Percentiles rank a stretch among this genome's conserved stretches.
Evolutionary conservation across 129 eudicot genomes (phyloP).

Genomic region (Flaveria brownii): DNA sequence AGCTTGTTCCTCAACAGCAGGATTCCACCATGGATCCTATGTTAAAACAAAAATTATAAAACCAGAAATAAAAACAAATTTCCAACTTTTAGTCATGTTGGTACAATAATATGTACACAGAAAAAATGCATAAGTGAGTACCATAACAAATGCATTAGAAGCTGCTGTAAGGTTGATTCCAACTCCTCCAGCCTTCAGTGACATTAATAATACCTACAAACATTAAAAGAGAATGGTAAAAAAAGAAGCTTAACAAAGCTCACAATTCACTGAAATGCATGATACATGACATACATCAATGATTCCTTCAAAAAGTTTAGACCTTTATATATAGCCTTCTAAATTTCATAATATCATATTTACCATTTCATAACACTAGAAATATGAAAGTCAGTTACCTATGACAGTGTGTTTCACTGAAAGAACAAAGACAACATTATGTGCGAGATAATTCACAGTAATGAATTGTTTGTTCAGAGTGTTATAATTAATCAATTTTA

Average conservation of each 20-base stretch:
- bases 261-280: background rate
- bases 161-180: conserved; percentile 98
- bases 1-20: conserved; percentile 99
- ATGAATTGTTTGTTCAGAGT: background rate
- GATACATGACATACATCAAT: background rate
- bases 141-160: conserved; percentile 95
- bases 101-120: conserved; percentile 1
- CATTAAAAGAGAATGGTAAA: background rate
- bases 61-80: background rate
- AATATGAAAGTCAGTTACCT: background rate
- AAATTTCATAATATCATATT: background rate
- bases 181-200: conserved; percentile 98
- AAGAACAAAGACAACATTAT: background rate
- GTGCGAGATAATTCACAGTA: background rate
- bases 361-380: background rate
- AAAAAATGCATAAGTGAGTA: conserved; percentile 24
- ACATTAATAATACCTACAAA: conserved; percentile 82
- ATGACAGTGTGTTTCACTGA: background rate
- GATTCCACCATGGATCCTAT: conserved; percentile 99
- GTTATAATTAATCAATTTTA: background rate
- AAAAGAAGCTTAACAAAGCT: background rate
- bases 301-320: background rate
- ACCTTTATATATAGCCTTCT: background rate
- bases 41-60: background rate
- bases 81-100: background rate